These are phyloP conservation scores for Xylariaceae sp. DNA, from an alignment of 2,329 filamentous ascomycete species.

Conservation along the genomic window DNA sequence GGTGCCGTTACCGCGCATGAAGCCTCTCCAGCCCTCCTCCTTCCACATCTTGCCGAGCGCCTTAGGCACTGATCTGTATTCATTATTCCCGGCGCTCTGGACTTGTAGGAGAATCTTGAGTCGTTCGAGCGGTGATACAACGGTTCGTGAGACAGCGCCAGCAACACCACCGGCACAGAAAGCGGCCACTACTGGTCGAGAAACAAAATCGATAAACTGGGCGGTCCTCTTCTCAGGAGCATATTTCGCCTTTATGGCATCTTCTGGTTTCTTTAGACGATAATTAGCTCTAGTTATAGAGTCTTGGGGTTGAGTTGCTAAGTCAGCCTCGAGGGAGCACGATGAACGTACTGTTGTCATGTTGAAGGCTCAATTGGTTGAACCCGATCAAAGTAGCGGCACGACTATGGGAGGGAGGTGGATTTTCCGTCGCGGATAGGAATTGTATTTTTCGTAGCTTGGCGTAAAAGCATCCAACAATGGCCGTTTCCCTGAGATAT, in stretches of 20 bases:
- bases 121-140: slow-evolving; percentile 93
- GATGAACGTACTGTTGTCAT: slow-evolving; percentile 48
- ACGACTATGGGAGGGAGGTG: slow-evolving; percentile 16
- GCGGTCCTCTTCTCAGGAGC: slow-evolving; percentile 37
- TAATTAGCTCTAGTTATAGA: slow-evolving; percentile 23
- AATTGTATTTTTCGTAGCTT: slow-evolving; percentile 1
- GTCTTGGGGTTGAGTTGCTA: not conserved
- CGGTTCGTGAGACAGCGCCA: slow-evolving; percentile 95
- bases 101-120: slow-evolving; percentile 98
- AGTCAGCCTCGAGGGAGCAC: slow-evolving; percentile 7
- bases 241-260: slow-evolving; percentile 41
- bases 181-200: slow-evolving; percentile 86
- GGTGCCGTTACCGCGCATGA: slow-evolving; percentile 97
- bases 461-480: slow-evolving; percentile 7
- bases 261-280: slow-evolving; percentile 34
- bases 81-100: slow-evolving; percentile 86
- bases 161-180: slow-evolving; percentile 95
- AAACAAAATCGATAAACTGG: slow-evolving; percentile 61
- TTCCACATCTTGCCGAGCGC: slow-evolving; percentile 94
- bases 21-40: slow-evolving; percentile 95
- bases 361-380: slow-evolving; percentile 32
- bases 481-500: not conserved
- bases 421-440: slow-evolving; percentile 23
- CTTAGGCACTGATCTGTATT: slow-evolving; percentile 92
- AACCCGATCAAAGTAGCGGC: slow-evolving; percentile 17